These are phyloP conservation scores for Adansonia grandidieri DNA, from an alignment of 441 rosid genomes.

Conservation along the genomic window DNA sequence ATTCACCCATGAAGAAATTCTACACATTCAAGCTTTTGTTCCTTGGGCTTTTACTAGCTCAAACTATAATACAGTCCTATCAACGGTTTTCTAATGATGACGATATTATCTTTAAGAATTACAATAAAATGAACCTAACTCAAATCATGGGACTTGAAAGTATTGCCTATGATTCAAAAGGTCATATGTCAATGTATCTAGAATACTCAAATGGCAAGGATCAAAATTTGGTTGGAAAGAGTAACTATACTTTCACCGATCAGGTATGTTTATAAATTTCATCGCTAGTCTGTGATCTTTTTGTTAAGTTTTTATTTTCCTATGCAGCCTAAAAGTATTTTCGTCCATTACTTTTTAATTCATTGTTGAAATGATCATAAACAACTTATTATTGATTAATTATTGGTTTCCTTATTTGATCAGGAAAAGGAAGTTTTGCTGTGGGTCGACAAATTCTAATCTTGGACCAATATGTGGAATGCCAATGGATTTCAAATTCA, in stretches of 20 bases:
- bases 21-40: background rate
- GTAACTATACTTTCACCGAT: slow-evolving; percentile 38
- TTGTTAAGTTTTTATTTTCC: no score
- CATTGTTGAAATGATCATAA: no score
- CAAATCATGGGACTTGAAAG: slow-evolving; percentile 18
- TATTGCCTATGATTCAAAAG: slow-evolving; percentile 17
- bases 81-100: background rate
- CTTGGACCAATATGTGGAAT: slow-evolving; percentile 47
- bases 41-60: background rate
- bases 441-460: slow-evolving; percentile 39
- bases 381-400: background rate
- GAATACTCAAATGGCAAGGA: background rate
- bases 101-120: background rate
- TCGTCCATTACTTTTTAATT: no score
- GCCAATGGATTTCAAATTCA: slow-evolving; percentile 48
- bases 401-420: background rate
- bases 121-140: background rate
- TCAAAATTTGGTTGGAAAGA: slow-evolving; percentile 38
- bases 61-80: background rate
- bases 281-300: no score
- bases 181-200: no score
- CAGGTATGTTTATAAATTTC: slow-evolving; percentile 28
- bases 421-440: slow-evolving; percentile 41
- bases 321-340: no score
- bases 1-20: no score